Conservation (phyloP, 1,139 yeast genomes). For the Zygoascus sp. region DNA sequence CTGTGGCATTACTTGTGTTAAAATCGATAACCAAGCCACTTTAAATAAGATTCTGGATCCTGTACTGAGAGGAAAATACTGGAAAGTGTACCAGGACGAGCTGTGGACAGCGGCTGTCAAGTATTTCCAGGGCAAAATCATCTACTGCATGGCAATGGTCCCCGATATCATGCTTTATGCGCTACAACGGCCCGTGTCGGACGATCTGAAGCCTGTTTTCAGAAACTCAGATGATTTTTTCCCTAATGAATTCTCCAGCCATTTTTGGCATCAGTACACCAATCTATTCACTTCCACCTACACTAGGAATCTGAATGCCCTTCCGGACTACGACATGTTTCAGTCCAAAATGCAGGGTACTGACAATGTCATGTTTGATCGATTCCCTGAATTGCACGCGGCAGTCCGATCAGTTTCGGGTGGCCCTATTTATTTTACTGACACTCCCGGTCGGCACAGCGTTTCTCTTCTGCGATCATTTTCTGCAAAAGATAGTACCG, state of each 20-base stretch:
- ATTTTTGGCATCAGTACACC: constrained; percentile 33
- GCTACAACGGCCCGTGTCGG: constrained; percentile 12
- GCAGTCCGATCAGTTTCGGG: constrained; percentile 32
- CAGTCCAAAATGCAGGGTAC: constrained; percentile 22
- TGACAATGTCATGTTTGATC: constrained; percentile 3
- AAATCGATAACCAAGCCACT: constrained; percentile 32
- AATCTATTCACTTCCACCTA: constrained; percentile 28
- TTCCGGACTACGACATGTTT: constrained; percentile 36
- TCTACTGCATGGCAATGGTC: constrained; percentile 34
- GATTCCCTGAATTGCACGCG: constrained; percentile 29
- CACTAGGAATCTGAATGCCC: constrained; percentile 26
- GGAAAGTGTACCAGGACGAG: constrained; percentile 28
- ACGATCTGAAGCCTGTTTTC: constrained; percentile 23
- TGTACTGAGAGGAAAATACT: constrained; percentile 20
- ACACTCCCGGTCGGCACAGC: constrained; percentile 25
- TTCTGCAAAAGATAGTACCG: constrained; percentile 20
- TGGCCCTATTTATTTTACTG: constrained; percentile 33
- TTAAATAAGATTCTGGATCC: constrained; percentile 26
- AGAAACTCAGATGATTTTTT: constrained; percentile 33
- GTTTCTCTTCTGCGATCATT: constrained; percentile 23
- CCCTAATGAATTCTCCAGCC: constrained; percentile 27
- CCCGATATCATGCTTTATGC: constrained; percentile 27
- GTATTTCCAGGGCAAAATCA: constrained; percentile 28
- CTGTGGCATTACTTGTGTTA: constrained; percentile 30
- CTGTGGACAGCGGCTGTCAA: constrained; percentile 22